Conservation (phyloP, 495 filamentous ascomycete genomes). For the Penicillium pancosmium region DNA sequence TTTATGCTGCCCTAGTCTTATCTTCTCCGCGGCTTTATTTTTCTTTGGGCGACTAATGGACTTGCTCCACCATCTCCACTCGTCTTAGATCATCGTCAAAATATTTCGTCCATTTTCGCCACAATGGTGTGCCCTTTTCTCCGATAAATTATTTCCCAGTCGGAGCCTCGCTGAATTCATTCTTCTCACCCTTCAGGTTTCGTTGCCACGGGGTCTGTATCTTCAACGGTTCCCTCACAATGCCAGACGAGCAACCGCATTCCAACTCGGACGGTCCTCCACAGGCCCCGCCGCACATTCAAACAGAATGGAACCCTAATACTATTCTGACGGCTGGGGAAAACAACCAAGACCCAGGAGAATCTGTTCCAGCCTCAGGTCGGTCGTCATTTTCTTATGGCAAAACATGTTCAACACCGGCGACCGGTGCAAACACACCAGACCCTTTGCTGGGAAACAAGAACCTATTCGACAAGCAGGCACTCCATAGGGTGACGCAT, state of each 20-base stretch:
- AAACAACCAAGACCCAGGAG: conserved; percentile 2
- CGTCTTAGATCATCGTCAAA: conserved; percentile 18
- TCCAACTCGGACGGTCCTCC: conserved; percentile 15
- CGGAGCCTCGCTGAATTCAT: background rate
- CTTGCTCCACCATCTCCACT: conserved; percentile 15
- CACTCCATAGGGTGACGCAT: conserved; percentile 18
- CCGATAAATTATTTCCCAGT: conserved; percentile 1
- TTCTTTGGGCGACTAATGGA: conserved; percentile 11
- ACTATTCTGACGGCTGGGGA: background rate
- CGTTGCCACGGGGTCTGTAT: background rate
- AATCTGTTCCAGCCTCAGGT: conserved; percentile 21
- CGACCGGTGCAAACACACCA: conserved; percentile 29
- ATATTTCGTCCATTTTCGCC: conserved; percentile 23
- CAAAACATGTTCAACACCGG: conserved; percentile 25
- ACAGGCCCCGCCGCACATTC: conserved; percentile 13
- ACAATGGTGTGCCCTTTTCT: conserved; percentile 18
- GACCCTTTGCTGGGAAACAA: conserved; percentile 24
- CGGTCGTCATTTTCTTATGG: conserved; percentile 27
- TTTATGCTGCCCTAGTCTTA: background rate
- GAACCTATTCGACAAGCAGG: conserved; percentile 17
- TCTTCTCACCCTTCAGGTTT: background rate
- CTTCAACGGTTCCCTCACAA: conserved; percentile 5
- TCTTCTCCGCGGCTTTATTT: conserved; percentile 1
- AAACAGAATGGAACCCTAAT: conserved; percentile 3
- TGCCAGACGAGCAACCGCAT: conserved; percentile 17